phyloP scores from a whole-genome alignment of 1,284 basidiomycete genomes.

The Pseudozyma sp. region DNA sequence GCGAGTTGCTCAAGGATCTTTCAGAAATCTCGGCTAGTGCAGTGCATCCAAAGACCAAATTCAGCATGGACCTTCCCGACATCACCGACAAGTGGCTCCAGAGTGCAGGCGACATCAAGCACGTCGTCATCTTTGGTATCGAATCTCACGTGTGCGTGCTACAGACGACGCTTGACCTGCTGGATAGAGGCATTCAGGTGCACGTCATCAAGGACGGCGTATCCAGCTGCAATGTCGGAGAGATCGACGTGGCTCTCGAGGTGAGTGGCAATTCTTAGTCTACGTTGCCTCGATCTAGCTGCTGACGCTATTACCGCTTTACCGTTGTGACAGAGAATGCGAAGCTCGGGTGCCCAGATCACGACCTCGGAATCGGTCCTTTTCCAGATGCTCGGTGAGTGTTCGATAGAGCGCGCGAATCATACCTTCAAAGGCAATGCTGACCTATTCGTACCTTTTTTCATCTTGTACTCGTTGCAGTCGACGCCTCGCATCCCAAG shows the following conservation, averaged over 20 bases:
- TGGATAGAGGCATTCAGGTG: constrained; percentile 74
- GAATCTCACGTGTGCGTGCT: constrained; percentile 89
- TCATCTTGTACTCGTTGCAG: constrained; percentile 1
- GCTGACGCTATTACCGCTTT: neutral
- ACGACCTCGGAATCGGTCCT: constrained; percentile 84
- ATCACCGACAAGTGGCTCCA: constrained; percentile 73
- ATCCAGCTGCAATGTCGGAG: constrained; percentile 78
- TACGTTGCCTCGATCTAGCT: too few species aligned
- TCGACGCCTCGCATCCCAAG: constrained; percentile 75
- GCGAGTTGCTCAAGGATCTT: constrained; percentile 73
- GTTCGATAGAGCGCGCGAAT: too few species aligned
- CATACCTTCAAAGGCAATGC: neutral
- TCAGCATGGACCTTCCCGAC: constrained; percentile 84
- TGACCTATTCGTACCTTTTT: neutral
- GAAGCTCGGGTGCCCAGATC: constrained; percentile 79
- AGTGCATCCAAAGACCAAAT: constrained; percentile 78
- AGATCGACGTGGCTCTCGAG: constrained; percentile 71
- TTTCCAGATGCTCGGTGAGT: constrained; percentile 76
- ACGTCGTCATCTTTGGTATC: constrained; percentile 84
- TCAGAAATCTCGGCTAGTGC: constrained; percentile 74
- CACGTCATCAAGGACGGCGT: constrained; percentile 85
- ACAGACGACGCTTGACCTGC: constrained; percentile 80
- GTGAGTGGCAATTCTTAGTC: constrained; percentile 69
- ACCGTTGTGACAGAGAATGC: constrained; percentile 72
- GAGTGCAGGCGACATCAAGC: constrained; percentile 70